phyloP scores from a whole-genome alignment of 805 yeast genomes.

The Lachancea meyersii region DNA sequence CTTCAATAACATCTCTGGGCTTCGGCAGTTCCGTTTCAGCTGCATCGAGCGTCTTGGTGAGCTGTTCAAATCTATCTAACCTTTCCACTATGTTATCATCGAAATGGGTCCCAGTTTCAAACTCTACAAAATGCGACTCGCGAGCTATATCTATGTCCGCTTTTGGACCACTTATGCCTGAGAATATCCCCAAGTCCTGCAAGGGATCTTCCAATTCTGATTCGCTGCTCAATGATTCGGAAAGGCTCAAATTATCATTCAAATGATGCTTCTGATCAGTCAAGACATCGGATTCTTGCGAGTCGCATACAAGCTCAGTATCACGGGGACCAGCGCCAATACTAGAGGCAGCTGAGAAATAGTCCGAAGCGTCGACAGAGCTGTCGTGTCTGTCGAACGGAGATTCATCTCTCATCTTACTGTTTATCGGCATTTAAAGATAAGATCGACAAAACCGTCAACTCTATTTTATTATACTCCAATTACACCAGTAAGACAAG shows the following conservation, averaged over 20 bases:
- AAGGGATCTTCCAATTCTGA: neutral
- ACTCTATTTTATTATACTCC: neutral
- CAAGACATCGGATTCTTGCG: conserved; percentile 12
- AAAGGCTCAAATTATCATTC: neutral
- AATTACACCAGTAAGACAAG: neutral
- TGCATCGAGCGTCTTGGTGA: neutral
- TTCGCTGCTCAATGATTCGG: neutral
- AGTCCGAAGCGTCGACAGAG: neutral
- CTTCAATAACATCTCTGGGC: neutral
- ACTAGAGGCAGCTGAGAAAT: neutral
- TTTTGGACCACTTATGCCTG: neutral
- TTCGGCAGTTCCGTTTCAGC: neutral
- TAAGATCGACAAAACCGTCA: neutral
- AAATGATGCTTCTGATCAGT: neutral
- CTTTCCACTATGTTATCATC: neutral
- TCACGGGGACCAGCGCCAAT: neutral
- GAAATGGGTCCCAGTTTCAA: neutral
- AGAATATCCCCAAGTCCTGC: neutral
- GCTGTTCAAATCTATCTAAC: conserved; percentile 1
- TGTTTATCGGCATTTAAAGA: neutral
- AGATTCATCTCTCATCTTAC: neutral
- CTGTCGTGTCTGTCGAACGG: neutral
- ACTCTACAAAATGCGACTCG: conserved; percentile 1
- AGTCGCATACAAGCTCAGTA: conserved; percentile 6
- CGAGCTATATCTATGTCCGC: neutral